Conservation (phyloP, 257 asterid species). For the Solanum dulcamara region DNA sequence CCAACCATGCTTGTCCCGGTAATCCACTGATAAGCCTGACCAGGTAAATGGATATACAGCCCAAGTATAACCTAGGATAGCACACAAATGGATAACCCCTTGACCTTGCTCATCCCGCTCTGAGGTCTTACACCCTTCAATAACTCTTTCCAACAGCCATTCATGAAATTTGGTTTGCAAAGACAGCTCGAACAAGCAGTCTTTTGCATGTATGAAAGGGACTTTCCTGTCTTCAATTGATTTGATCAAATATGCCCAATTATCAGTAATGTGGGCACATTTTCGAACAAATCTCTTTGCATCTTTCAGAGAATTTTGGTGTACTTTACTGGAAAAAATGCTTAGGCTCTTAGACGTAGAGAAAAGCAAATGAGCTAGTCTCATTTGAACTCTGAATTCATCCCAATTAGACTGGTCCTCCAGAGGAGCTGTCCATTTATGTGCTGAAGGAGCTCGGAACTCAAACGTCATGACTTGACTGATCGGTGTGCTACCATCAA, state of each 20-base stretch:
- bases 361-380: slow-evolving; percentile 76
- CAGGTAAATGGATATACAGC: slow-evolving; percentile 65
- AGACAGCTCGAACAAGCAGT: slow-evolving; percentile 59
- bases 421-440: slow-evolving; percentile 8
- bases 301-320: slow-evolving; percentile 46
- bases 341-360: slow-evolving; percentile 54
- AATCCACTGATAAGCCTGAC: slow-evolving; percentile 83
- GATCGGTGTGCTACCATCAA: slow-evolving; percentile 67
- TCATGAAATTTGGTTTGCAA: slow-evolving; percentile 61
- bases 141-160: slow-evolving; percentile 76
- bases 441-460: slow-evolving; percentile 49
- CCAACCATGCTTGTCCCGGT: slow-evolving; percentile 93
- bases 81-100: slow-evolving; percentile 91
- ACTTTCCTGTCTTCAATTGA: slow-evolving; percentile 39
- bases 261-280: slow-evolving; percentile 34
- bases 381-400: slow-evolving; percentile 59
- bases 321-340: slow-evolving; percentile 35
- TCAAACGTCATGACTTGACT: slow-evolving; percentile 73
- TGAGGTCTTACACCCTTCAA: slow-evolving; percentile 43
- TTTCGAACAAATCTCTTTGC: slow-evolving; percentile 58
- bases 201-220: slow-evolving; percentile 61
- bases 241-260: slow-evolving; percentile 46
- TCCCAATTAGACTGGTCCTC: slow-evolving; percentile 49
- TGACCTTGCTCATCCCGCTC: slow-evolving; percentile 90
- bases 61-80: slow-evolving; percentile 90